These are phyloP conservation scores for Zostera marina DNA, from an alignment of 116 monocot species.

Conservation along the genomic window DNA sequence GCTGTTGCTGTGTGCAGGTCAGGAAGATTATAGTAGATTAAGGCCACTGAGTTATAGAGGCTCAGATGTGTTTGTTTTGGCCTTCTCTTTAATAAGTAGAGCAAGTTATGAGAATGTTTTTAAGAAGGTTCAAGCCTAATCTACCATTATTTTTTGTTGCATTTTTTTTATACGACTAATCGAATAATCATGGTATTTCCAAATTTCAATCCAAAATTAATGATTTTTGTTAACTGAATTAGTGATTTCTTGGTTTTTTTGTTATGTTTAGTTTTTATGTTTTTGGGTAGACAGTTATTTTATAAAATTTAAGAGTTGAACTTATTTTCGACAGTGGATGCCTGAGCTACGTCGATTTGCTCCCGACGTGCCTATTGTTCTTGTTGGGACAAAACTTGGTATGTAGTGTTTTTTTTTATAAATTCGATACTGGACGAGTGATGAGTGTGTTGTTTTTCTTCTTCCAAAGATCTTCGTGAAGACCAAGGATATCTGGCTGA, in stretches of 20 bases:
- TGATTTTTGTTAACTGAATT: no score
- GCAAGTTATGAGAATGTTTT: constrained; percentile 90
- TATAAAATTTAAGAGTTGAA: neutral
- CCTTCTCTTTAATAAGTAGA: constrained; percentile 75
- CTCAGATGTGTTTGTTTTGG: constrained; percentile 65
- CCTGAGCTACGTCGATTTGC: constrained; percentile 92
- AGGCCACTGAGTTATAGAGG: constrained; percentile 83
- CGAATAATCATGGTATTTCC: no score
- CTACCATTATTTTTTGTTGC: neutral
- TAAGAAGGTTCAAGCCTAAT: constrained; percentile 37
- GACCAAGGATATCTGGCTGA: constrained; percentile 71
- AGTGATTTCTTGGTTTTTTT: no score
- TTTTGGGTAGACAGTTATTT: no score
- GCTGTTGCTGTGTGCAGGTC: constrained; percentile 20
- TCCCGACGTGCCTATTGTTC: constrained; percentile 78
- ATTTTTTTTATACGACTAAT: neutral
- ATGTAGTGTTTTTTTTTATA: neutral
- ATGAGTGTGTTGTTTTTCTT: neutral
- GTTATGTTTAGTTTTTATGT: no score
- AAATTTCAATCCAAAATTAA: no score
- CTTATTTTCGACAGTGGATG: constrained; percentile 58
- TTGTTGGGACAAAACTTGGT: constrained; percentile 94
- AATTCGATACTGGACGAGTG: neutral
- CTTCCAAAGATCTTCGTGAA: constrained; percentile 59
- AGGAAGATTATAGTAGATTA: constrained; percentile 75